Percentiles rank a stretch among this genome's conserved stretches.
Evolutionary conservation across 2,329 filamentous ascomycete genomes (phyloP).

Genomic region (Cucurbitaria berberidis): DNA sequence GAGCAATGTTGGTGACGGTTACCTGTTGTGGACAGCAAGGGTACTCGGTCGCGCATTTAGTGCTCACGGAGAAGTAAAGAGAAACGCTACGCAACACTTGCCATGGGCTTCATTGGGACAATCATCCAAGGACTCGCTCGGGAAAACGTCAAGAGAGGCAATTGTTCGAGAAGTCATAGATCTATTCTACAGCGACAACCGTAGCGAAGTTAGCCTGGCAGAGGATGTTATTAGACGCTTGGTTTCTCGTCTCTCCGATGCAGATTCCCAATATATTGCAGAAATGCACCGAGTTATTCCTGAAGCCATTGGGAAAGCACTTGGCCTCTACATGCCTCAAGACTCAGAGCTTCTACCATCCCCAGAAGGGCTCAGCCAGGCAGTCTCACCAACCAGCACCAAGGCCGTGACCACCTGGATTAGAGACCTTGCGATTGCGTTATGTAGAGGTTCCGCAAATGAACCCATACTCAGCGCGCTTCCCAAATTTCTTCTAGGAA

Average conservation of each 20-base stretch:
- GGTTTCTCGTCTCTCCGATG: slow-evolving; percentile 32
- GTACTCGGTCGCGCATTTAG: slow-evolving; percentile 78
- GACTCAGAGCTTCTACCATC: slow-evolving; percentile 8
- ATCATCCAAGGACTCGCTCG: slow-evolving; percentile 28
- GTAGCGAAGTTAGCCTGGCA: slow-evolving; percentile 52
- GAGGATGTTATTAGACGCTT: slow-evolving; percentile 48
- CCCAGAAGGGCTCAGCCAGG: slow-evolving; percentile 22
- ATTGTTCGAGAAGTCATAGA: slow-evolving; percentile 48
- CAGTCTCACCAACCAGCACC: slow-evolving; percentile 18
- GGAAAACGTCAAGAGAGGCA: slow-evolving; percentile 39
- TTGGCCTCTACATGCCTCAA: slow-evolving; percentile 30
- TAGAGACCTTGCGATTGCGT: slow-evolving; percentile 63
- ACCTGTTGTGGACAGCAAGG: slow-evolving; percentile 83
- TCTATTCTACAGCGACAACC: slow-evolving; percentile 48
- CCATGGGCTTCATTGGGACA: slow-evolving; percentile 33
- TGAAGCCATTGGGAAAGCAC: slow-evolving; percentile 35
- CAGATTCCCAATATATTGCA: slow-evolving; percentile 28
- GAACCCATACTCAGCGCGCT: slow-evolving; percentile 75
- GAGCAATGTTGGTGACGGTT: slow-evolving; percentile 68
- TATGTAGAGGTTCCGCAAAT: slow-evolving; percentile 58
- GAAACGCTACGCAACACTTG: slow-evolving; percentile 24
- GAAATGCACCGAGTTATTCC: slow-evolving; percentile 43
- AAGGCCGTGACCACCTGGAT: slow-evolving; percentile 61
- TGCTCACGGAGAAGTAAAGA: slow-evolving; percentile 70
- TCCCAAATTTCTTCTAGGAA: slow-evolving; percentile 67